These are phyloP conservation scores for Saccharomyces eubayanus DNA, from an alignment of 805 yeast genomes.

Conservation along the genomic window DNA sequence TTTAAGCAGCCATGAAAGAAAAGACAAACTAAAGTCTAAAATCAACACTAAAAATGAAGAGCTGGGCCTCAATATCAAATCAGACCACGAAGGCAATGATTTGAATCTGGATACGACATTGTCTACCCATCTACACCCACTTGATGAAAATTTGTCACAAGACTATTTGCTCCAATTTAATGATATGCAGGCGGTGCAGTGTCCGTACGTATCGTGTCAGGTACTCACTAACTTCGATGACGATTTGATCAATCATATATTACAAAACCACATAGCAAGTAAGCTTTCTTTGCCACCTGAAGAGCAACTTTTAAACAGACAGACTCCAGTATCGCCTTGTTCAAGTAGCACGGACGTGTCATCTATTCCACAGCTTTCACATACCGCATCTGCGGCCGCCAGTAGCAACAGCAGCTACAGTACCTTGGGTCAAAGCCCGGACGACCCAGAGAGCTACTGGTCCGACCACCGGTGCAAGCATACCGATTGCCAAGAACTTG, in stretches of 20 bases:
- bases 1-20: conserved; percentile 45
- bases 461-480: conserved; percentile 10
- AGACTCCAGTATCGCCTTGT: background rate
- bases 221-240: conserved; percentile 4
- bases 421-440: background rate
- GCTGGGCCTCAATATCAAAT: background rate
- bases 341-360: background rate
- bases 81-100: background rate
- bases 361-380: background rate
- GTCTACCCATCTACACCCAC: background rate
- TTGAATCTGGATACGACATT: background rate
- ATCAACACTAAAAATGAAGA: background rate
- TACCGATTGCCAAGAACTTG: background rate
- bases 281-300: conserved; percentile 2
- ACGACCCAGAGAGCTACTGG: conserved; percentile 7
- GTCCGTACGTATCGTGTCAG: conserved; percentile 15
- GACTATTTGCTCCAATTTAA: background rate
- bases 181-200: conserved; percentile 3
- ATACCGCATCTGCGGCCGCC: background rate
- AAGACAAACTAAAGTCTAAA: conserved; percentile 2
- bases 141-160: background rate
- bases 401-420: background rate
- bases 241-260: conserved; percentile 14
- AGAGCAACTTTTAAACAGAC: background rate
- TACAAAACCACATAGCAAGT: conserved; percentile 14